Percentiles rank a stretch among this genome's conserved stretches.
Evolutionary conservation across 257 asterid genomes (phyloP).

Genomic region (Jacaranda mimosifolia): DNA sequence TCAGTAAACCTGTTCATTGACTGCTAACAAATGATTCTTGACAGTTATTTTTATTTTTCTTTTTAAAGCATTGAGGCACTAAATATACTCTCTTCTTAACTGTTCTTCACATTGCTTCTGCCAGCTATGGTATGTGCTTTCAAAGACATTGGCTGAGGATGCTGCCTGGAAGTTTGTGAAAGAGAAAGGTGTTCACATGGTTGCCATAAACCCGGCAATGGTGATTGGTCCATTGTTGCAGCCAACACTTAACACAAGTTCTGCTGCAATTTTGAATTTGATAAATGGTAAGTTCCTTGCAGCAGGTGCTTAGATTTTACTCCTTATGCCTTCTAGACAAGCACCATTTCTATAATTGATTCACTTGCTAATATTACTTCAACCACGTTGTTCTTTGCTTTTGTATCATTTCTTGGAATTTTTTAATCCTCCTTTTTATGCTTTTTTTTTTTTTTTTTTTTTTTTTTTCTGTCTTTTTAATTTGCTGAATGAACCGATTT

Average conservation of each 20-base stretch:
- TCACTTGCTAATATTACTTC: neutral
- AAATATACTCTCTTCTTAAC: neutral
- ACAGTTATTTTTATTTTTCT: neutral
- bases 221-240: constrained; percentile 53
- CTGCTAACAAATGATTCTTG: neutral
- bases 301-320: neutral
- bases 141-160: constrained; percentile 60
- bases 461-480: neutral
- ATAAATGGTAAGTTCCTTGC: constrained; percentile 41
- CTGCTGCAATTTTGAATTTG: constrained; percentile 40
- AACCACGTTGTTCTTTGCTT: neutral
- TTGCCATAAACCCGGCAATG: constrained; percentile 48
- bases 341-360: neutral
- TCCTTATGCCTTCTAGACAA: constrained; percentile 5
- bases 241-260: constrained; percentile 54
- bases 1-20: neutral
- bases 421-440: neutral
- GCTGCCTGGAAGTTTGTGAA: constrained; percentile 57
- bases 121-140: constrained; percentile 52
- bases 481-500: neutral
- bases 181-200: constrained; percentile 45
- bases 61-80: neutral
- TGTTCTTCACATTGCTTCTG: constrained; percentile 18
- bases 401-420: neutral
- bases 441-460: neutral